phyloP scores from a whole-genome alignment of 2,329 filamentous ascomycete genomes.

The Fusarium chaquense region DNA sequence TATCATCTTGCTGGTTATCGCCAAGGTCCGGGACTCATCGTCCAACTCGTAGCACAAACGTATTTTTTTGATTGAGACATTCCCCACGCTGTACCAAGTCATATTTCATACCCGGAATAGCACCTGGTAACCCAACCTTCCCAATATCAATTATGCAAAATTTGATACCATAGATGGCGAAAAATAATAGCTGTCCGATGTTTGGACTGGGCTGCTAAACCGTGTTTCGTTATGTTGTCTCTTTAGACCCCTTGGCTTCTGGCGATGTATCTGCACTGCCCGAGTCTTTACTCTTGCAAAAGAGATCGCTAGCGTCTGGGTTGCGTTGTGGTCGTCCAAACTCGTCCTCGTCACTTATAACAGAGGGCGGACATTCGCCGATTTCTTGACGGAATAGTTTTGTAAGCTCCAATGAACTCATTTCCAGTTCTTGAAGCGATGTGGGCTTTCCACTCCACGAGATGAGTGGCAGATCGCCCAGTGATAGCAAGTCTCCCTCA shows the following conservation, averaged over 20 bases:
- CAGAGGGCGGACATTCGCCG: slow-evolving; percentile 69
- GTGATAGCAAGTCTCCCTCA: slow-evolving; percentile 57
- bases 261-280: not conserved
- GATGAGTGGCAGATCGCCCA: slow-evolving; percentile 68
- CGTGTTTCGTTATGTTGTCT: slow-evolving; percentile 41
- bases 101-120: slow-evolving; percentile 23
- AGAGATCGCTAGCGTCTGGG: slow-evolving; percentile 70
- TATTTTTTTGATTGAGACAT: slow-evolving; percentile 1
- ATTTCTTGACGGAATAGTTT: slow-evolving; percentile 70
- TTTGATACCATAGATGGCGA: slow-evolving; percentile 9
- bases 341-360: slow-evolving; percentile 34
- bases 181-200: slow-evolving; percentile 13
- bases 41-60: slow-evolving; percentile 16
- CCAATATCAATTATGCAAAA: slow-evolving; percentile 21
- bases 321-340: slow-evolving; percentile 37
- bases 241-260: slow-evolving; percentile 9
- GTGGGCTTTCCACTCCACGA: slow-evolving; percentile 71
- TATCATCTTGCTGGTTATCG: slow-evolving; percentile 69
- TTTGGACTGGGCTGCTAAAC: slow-evolving; percentile 5
- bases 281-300: slow-evolving; percentile 62
- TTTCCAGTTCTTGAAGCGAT: slow-evolving; percentile 55
- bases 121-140: slow-evolving; percentile 18
- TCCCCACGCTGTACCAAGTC: slow-evolving; percentile 8
- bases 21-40: slow-evolving; percentile 50
- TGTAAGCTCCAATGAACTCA: slow-evolving; percentile 64